These are phyloP conservation scores for Colletotrichum sp. DNA, from an alignment of 2,329 filamentous ascomycete species.

Conservation along the genomic window DNA sequence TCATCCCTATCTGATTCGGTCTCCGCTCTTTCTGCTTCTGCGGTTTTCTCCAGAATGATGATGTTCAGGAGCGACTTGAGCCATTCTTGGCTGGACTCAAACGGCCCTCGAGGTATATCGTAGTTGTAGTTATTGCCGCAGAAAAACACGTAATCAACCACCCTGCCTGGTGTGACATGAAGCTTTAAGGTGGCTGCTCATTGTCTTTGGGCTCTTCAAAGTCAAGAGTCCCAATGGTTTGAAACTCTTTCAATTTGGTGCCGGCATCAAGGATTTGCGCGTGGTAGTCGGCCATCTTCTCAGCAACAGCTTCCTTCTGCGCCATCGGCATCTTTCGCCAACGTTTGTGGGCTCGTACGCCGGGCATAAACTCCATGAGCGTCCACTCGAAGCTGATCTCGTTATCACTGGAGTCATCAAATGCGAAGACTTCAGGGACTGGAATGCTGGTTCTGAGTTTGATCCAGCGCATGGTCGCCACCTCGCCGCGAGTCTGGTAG, in stretches of 20 bases:
- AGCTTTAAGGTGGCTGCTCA: background rate
- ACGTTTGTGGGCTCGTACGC: slow-evolving; percentile 24
- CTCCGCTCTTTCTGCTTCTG: slow-evolving; percentile 29
- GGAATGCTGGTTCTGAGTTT: slow-evolving; percentile 33
- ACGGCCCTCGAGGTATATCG: slow-evolving; percentile 39
- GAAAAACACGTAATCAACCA: slow-evolving; percentile 40
- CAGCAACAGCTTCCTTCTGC: slow-evolving; percentile 35
- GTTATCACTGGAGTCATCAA: slow-evolving; percentile 34
- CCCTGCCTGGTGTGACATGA: slow-evolving; percentile 19
- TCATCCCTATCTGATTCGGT: slow-evolving; percentile 29
- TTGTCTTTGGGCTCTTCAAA: background rate
- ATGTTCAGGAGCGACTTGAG: slow-evolving; percentile 35
- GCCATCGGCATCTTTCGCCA: slow-evolving; percentile 33
- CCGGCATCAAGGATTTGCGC: slow-evolving; percentile 16
- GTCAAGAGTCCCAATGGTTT: background rate
- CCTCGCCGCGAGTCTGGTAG: slow-evolving; percentile 41
- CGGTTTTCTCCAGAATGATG: slow-evolving; percentile 28
- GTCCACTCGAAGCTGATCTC: slow-evolving; percentile 46
- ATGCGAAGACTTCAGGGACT: slow-evolving; percentile 36
- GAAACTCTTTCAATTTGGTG: background rate
- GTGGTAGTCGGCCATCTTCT: slow-evolving; percentile 34
- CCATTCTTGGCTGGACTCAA: slow-evolving; percentile 42
- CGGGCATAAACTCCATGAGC: slow-evolving; percentile 36
- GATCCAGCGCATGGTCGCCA: slow-evolving; percentile 40
- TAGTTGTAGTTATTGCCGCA: slow-evolving; percentile 33